phyloP scores from a whole-genome alignment of 495 filamentous ascomycete species.

The Penicillium waksmanii region DNA sequence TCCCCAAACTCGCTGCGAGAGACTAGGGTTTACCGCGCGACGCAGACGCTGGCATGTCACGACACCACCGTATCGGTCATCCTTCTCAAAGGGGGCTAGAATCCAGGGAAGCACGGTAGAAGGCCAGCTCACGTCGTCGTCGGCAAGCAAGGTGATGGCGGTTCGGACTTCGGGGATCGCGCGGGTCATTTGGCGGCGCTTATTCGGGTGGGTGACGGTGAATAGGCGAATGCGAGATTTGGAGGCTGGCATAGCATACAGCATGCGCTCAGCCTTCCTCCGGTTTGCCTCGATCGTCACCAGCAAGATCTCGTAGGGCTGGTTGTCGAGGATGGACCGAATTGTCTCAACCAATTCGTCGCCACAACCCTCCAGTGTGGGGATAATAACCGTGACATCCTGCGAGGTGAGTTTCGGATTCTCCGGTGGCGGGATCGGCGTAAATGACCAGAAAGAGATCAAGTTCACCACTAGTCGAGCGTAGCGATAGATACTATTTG shows the following conservation, averaged over 20 bases:
- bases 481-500: slow-evolving; percentile 62
- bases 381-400: slow-evolving; percentile 77
- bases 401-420: slow-evolving; percentile 65
- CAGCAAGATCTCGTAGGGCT: slow-evolving; percentile 61
- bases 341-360: slow-evolving; percentile 63
- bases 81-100: slow-evolving; percentile 77
- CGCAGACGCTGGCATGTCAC: slow-evolving; percentile 81
- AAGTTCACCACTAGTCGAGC: slow-evolving; percentile 67
- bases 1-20: slow-evolving; percentile 65
- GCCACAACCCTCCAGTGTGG: slow-evolving; percentile 67
- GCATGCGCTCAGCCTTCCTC: slow-evolving; percentile 55
- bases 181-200: slow-evolving; percentile 80
- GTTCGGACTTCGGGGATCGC: slow-evolving; percentile 78
- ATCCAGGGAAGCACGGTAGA: slow-evolving; percentile 77
- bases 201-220: slow-evolving; percentile 68
- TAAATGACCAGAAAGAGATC: slow-evolving; percentile 65
- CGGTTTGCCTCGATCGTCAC: slow-evolving; percentile 68
- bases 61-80: slow-evolving; percentile 75
- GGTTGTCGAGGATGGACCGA: slow-evolving; percentile 57
- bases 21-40: slow-evolving; percentile 59
- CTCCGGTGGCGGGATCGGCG: slow-evolving; percentile 62
- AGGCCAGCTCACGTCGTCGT: slow-evolving; percentile 89
- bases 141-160: slow-evolving; percentile 76
- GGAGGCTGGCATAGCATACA: slow-evolving; percentile 53
- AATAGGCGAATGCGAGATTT: slow-evolving; percentile 56